Evolutionary conservation across 495 filamentous ascomycete species (phyloP).

Genomic region (Parachaetomium inaequale): DNA sequence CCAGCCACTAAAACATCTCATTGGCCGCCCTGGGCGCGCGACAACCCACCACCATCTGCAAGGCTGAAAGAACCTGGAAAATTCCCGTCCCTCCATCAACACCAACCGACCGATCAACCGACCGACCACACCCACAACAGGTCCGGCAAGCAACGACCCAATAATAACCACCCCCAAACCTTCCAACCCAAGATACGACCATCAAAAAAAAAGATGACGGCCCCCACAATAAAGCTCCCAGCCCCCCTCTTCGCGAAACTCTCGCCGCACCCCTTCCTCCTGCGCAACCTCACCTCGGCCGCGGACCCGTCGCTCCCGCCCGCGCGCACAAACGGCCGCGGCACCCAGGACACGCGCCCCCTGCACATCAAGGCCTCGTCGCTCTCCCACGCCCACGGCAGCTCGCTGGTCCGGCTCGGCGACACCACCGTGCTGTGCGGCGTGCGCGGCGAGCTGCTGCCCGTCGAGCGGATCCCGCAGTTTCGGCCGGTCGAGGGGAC

Average conservation of each 20-base stretch:
- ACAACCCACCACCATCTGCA: slow-evolving; percentile 14
- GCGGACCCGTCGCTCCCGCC: slow-evolving; percentile 49
- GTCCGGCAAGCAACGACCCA: neutral
- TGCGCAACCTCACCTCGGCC: slow-evolving; percentile 68
- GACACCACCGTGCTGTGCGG: slow-evolving; percentile 92
- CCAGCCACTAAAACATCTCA: neutral
- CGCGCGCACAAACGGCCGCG: slow-evolving; percentile 73
- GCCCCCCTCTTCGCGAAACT: slow-evolving; percentile 83
- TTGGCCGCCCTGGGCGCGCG: slow-evolving; percentile 7
- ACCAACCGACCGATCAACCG: neutral
- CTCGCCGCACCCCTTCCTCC: slow-evolving; percentile 82
- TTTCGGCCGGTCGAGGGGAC: slow-evolving; percentile 43
- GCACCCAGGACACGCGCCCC: slow-evolving; percentile 62
- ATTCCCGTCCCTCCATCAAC: slow-evolving; percentile 10
- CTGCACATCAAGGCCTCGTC: slow-evolving; percentile 72
- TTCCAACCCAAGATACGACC: neutral
- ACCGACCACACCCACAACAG: neutral
- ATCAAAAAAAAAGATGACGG: slow-evolving; percentile 7
- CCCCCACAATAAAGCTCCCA: slow-evolving; percentile 60
- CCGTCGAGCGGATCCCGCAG: slow-evolving; percentile 63
- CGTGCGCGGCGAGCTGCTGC: slow-evolving; percentile 79
- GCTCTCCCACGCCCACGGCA: slow-evolving; percentile 82
- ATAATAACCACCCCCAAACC: neutral
- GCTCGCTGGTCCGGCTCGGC: slow-evolving; percentile 78
- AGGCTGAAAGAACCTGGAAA: slow-evolving; percentile 22